A percentile compares a stretch with the other conserved stretches of the same genome.
These are phyloP conservation scores for Skeletonema potamos DNA, from an alignment of 108 stramenopile genomes.

Conservation along the genomic window DNA sequence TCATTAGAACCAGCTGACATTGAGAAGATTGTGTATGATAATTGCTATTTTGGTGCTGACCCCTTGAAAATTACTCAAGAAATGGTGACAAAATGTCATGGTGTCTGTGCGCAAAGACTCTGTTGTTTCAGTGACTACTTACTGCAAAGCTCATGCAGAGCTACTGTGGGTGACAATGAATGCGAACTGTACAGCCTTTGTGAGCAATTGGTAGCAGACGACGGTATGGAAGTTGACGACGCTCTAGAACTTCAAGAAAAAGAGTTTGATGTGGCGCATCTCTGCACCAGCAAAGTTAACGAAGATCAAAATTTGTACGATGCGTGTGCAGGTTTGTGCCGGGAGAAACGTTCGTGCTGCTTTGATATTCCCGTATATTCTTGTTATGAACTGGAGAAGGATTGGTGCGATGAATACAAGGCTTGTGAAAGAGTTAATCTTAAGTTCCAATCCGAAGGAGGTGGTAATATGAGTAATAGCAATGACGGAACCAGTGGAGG, in stretches of 20 bases:
- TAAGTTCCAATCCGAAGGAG: not conserved
- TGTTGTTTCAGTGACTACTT: conserved; percentile 9
- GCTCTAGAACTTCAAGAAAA: not conserved
- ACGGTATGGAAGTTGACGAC: not conserved
- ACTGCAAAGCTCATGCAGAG: conserved; percentile 10
- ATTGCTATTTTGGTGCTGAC: not conserved
- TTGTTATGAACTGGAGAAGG: conserved; percentile 18
- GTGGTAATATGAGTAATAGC: not conserved
- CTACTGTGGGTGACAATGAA: conserved; percentile 4
- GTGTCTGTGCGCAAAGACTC: conserved; percentile 6
- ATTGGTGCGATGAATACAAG: conserved; percentile 24
- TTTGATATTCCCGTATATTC: conserved; percentile 12
- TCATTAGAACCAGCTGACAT: not conserved
- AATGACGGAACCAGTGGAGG: not conserved
- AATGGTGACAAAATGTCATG: conserved; percentile 9
- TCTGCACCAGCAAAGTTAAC: conserved; percentile 3
- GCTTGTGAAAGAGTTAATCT: not conserved
- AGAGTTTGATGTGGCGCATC: not conserved
- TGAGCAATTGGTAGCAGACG: conserved; percentile 8
- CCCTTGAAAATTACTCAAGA: not conserved
- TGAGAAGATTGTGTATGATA: not conserved
- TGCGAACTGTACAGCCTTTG: conserved; percentile 4
- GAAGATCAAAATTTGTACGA: not conserved
- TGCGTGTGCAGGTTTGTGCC: not conserved
- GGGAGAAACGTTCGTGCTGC: conserved; percentile 5